phyloP scores from a whole-genome alignment of 805 yeast genomes.

The Metschnikowia borealis region DNA sequence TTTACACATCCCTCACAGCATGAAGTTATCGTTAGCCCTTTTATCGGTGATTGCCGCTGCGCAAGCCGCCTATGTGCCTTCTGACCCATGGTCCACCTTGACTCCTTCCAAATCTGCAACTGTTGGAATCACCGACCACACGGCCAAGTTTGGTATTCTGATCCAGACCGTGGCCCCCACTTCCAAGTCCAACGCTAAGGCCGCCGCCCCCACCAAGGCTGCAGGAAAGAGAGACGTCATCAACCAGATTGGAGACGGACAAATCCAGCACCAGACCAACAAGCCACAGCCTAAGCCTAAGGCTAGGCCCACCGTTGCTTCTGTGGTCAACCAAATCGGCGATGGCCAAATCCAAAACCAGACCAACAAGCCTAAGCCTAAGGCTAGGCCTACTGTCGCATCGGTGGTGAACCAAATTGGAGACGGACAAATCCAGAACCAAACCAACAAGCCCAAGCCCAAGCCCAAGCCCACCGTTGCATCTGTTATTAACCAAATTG shows the following conservation, averaged over 20 bases:
- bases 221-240: slow-evolving; percentile 31
- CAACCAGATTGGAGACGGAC: slow-evolving; percentile 40
- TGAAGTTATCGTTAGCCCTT: slow-evolving; percentile 16
- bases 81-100: slow-evolving; percentile 68
- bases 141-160: slow-evolving; percentile 63
- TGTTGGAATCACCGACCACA: slow-evolving; percentile 55
- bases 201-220: too few species aligned
- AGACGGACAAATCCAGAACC: slow-evolving; percentile 18
- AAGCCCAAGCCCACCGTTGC: slow-evolving; percentile 21
- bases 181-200: slow-evolving; percentile 12
- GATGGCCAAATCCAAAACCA: slow-evolving; percentile 10
- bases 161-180: slow-evolving; percentile 44
- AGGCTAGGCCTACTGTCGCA: slow-evolving; percentile 14
- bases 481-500: slow-evolving; percentile 43
- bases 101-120: slow-evolving; percentile 58
- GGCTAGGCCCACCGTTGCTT: not conserved
- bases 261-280: slow-evolving; percentile 16
- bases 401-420: slow-evolving; percentile 15
- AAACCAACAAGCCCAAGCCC: slow-evolving; percentile 7
- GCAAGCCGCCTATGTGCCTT: slow-evolving; percentile 59
- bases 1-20: not conserved
- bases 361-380: slow-evolving; percentile 19
- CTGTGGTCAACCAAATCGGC: slow-evolving; percentile 44
- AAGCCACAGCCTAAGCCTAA: slow-evolving; percentile 24
- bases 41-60: slow-evolving; percentile 44